phyloP scores from a whole-genome alignment of 148 eudicot genomes.

The Agrostemma githago region DNA sequence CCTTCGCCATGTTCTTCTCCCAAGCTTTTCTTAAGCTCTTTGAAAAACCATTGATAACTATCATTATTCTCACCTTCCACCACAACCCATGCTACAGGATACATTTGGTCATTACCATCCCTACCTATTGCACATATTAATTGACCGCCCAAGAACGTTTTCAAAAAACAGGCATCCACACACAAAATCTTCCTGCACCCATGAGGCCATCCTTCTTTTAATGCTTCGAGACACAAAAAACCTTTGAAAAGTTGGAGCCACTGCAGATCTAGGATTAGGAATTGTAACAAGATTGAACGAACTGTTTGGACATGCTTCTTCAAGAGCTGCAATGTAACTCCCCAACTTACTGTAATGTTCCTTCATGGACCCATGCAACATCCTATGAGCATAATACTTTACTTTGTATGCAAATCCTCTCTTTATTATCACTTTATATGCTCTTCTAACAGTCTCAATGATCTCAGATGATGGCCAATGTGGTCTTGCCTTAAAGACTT shows the following conservation, averaged over 20 bases:
- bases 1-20: neutral
- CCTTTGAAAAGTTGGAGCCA: neutral
- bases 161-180: slow-evolving; percentile 3
- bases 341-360: neutral
- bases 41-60: neutral
- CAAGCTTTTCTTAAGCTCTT: neutral
- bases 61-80: slow-evolving; percentile 2
- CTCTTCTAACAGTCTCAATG: neutral
- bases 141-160: slow-evolving; percentile 7
- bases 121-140: neutral
- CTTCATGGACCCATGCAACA: neutral
- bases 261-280: neutral
- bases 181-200: neutral
- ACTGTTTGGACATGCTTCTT: neutral
- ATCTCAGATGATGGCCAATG: slow-evolving; percentile 1
- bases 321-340: neutral
- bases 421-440: neutral
- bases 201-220: neutral
- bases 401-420: neutral
- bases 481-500: slow-evolving; percentile 1
- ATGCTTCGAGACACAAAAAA: neutral
- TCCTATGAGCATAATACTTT: neutral
- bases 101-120: slow-evolving; percentile 15
- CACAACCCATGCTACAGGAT: neutral
- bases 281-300: no score